These are phyloP conservation scores for Aspergillus alliaceus DNA, from an alignment of 2,329 filamentous ascomycete species.

Conservation along the genomic window DNA sequence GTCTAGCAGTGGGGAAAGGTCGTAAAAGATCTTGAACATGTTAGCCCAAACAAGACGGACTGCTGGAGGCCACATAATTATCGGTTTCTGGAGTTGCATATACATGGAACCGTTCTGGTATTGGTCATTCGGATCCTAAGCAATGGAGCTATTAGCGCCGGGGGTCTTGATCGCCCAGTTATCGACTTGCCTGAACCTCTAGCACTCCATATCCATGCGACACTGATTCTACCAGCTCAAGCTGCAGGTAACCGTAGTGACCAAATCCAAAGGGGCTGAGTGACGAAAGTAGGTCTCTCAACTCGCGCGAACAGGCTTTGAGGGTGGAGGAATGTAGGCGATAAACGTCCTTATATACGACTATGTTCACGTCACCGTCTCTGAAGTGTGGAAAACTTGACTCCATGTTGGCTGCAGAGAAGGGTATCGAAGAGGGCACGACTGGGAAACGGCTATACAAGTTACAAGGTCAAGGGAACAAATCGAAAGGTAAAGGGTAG, in stretches of 20 bases:
- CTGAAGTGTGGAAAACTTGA: constrained; percentile 35
- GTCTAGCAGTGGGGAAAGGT: constrained; percentile 2
- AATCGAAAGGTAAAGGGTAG: neutral
- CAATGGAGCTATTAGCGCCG: neutral
- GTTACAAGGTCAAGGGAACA: too few relatives aligned
- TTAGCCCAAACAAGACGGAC: constrained; percentile 13
- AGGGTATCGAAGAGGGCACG: neutral
- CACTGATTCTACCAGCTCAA: constrained; percentile 9
- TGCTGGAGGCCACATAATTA: constrained; percentile 7
- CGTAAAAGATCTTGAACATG: constrained; percentile 14
- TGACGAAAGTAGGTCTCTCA: constrained; percentile 1
- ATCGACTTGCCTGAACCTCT: constrained; percentile 7
- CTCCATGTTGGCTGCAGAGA: neutral
- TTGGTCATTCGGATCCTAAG: neutral
- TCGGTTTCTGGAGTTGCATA: constrained; percentile 6
- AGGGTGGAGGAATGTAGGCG: constrained; percentile 35
- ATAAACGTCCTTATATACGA: constrained; percentile 38
- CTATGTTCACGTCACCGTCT: constrained; percentile 42
- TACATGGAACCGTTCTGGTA: neutral
- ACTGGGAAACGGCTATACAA: too few relatives aligned
- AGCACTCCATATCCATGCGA: constrained; percentile 10
- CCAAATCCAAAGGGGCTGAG: neutral
- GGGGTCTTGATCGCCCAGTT: neutral
- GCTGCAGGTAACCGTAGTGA: neutral
- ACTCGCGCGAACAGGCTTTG: neutral